Base-by-base conservation (phyloP, 2,329 filamentous ascomycete species). In the Chaetothyriales sp. region DNA sequence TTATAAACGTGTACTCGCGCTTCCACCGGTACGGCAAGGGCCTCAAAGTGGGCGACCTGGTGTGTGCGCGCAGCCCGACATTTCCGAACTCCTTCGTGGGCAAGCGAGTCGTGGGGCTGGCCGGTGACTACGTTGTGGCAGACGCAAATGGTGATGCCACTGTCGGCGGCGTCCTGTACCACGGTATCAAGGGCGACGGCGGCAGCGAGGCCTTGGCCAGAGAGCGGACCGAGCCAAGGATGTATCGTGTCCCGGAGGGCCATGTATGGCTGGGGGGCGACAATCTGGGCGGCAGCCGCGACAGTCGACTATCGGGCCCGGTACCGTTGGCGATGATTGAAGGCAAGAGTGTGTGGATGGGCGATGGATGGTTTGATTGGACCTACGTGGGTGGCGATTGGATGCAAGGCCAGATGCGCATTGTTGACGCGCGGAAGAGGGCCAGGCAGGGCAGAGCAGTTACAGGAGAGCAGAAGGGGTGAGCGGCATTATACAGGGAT, bases 201-300 rank as follows among this genome's bases (percentile, higher is more conserved):
- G 47, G 53, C 25, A 43, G 44, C 15, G 45, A 49, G 72, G 32
- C 32, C 10, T 39, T 39, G 32, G 32, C 32, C 8, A 39, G 10
- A 39, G 46, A 55, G 9, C 48, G 57, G 47, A 53, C 54, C 36
- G 57, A 60, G 49, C 58, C 58, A 49, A 64, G 67, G 57, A 71
- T 73, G 68, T 67, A 72, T 52, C 67, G 69, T 63, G 80, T 98
- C 15, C 92, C 92, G 0, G 74, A 84, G 62, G 92, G 92, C 1
- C 92, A 98, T 71, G 93, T 88, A 61, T 96, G 87, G 79, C 72
- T 95, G 5, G 78, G 81, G 2, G 92, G 92, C 2, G 92, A 98
- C 66, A 96, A 96, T 66, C 63, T 95, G 54, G 74, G 79, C 2
- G 83, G 78, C 61, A 95, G 88, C 20, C 73, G 86, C 57, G 92